phyloP scores from a whole-genome alignment of 352 stramenopile genomes.

The Pythium oligandrum region DNA sequence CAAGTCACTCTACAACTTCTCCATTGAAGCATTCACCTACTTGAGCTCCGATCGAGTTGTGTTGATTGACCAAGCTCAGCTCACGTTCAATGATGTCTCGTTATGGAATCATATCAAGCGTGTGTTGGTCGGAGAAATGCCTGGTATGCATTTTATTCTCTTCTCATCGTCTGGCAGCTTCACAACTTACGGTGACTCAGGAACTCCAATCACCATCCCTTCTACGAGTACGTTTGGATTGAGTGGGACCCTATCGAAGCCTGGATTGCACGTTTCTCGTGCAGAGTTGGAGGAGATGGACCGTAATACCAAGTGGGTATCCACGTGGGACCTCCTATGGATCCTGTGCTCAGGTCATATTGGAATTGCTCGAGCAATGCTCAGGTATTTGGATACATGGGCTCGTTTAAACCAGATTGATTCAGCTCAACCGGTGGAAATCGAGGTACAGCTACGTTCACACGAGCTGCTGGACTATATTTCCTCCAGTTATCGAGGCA shows the following conservation, averaged over 20 bases:
- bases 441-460: slow-evolving; percentile 21
- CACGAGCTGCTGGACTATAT: slow-evolving; percentile 17
- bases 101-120: slow-evolving; percentile 3
- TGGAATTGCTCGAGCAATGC: slow-evolving; percentile 28
- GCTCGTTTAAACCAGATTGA: slow-evolving; percentile 12
- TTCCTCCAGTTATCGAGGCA: slow-evolving; percentile 17
- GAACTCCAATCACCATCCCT: slow-evolving; percentile 9
- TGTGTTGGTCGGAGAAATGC: neutral
- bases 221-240: slow-evolving; percentile 23
- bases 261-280: slow-evolving; percentile 20
- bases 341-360: slow-evolving; percentile 27
- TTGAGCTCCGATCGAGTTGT: neutral
- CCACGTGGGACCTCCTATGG: slow-evolving; percentile 24
- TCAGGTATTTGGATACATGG: slow-evolving; percentile 16
- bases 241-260: slow-evolving; percentile 16
- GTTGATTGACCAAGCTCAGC: slow-evolving; percentile 7
- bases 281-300: slow-evolving; percentile 21
- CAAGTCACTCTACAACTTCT: slow-evolving; percentile 3
- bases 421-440: slow-evolving; percentile 3
- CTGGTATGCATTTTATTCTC: slow-evolving; percentile 11
- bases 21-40: neutral
- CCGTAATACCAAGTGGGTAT: slow-evolving; percentile 9
- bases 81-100: slow-evolving; percentile 1
- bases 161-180: slow-evolving; percentile 9
- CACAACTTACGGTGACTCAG: slow-evolving; percentile 5